These are phyloP conservation scores for Torulaspora pretoriensis DNA, from an alignment of 1,139 yeast species.

Conservation along the genomic window DNA sequence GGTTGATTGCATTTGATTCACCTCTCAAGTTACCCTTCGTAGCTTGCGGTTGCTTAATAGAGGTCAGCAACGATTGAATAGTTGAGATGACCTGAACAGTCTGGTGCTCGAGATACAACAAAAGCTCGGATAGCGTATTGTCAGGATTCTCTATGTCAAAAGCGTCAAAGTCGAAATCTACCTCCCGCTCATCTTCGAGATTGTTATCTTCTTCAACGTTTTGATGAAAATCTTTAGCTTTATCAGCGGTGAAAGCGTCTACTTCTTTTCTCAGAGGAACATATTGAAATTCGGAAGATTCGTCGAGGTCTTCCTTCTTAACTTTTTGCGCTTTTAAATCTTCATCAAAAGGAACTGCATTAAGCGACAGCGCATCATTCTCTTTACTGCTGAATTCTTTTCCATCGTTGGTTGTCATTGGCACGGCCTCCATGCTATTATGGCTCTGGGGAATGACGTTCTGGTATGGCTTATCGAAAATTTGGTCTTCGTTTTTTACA, in stretches of 20 bases:
- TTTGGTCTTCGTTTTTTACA: background rate
- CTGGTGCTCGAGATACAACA: constrained; percentile 86
- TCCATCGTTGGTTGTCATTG: background rate
- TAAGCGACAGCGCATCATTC: constrained; percentile 1
- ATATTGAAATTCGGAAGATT: constrained; percentile 12
- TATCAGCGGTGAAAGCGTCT: constrained; percentile 3
- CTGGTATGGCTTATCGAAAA: background rate
- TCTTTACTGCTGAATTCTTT: background rate
- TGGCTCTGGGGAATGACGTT: background rate
- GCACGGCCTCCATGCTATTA: background rate
- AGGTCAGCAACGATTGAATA: constrained; percentile 73
- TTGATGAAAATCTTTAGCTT: constrained; percentile 4
- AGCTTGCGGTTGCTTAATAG: constrained; percentile 72
- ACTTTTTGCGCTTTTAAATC: constrained; percentile 3
- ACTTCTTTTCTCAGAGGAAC: constrained; percentile 7
- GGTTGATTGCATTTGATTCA: constrained; percentile 69
- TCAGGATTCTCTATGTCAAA: constrained; percentile 85
- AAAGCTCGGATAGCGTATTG: constrained; percentile 77
- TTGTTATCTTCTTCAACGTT: constrained; percentile 12
- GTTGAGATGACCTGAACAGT: constrained; percentile 89
- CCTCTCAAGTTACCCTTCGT: constrained; percentile 70
- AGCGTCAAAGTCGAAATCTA: constrained; percentile 58
- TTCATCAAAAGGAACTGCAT: constrained; percentile 2
- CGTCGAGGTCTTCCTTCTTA: constrained; percentile 9
- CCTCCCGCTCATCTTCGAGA: constrained; percentile 25